Evolutionary conservation across 2,329 filamentous ascomycete species (phyloP).

Genomic region (Scortechinia acanthostroma): DNA sequence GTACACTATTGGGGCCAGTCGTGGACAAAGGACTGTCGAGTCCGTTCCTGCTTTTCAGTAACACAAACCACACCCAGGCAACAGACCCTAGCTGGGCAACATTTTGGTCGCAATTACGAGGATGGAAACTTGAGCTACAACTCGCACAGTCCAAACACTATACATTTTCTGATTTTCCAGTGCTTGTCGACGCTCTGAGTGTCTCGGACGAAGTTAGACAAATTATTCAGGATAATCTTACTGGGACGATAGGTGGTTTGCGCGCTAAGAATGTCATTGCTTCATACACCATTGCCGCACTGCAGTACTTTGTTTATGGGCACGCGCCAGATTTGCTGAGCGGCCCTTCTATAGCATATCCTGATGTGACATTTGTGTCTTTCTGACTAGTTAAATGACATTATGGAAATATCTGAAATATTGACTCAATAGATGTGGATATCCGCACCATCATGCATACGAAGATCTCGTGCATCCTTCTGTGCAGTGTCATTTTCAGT

Average conservation of each 20-base stretch:
- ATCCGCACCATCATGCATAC: too few relatives aligned
- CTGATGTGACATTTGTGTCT: neutral
- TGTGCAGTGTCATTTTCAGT: too few relatives aligned
- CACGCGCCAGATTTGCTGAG: neutral
- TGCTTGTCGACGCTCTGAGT: constrained; percentile 10
- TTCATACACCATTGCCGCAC: neutral
- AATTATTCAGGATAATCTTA: too few relatives aligned
- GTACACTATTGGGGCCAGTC: constrained; percentile 16
- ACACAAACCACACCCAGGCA: constrained; percentile 13
- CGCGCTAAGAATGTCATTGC: neutral
- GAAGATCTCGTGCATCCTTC: too few relatives aligned
- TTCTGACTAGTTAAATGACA: too few relatives aligned
- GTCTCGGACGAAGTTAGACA: neutral
- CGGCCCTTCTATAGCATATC: neutral
- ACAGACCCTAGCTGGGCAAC: constrained; percentile 12
- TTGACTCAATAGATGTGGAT: too few relatives aligned
- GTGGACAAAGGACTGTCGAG: constrained; percentile 11
- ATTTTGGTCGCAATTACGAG: constrained; percentile 8
- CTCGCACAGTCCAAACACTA: constrained; percentile 16
- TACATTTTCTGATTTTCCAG: constrained; percentile 17
- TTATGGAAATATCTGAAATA: too few relatives aligned
- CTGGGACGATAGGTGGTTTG: neutral
- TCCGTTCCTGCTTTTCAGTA: constrained; percentile 20
- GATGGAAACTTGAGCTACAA: constrained; percentile 18
- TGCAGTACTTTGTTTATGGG: neutral